Conservation (phyloP, 2,329 filamentous ascomycete species). For the Emydomyces testavorans region DNA sequence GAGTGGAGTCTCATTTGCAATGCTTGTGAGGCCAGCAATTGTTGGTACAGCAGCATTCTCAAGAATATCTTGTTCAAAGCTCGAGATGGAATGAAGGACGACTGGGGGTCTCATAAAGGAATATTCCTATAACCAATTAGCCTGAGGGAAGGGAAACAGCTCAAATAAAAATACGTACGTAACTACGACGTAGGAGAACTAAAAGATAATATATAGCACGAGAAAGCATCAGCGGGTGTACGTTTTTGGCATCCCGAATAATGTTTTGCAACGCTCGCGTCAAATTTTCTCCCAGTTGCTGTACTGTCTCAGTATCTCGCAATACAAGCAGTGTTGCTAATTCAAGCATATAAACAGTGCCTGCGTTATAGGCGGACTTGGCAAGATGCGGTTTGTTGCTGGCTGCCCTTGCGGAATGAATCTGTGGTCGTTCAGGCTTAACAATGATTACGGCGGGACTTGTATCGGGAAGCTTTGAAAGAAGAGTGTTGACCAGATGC, state of each 20-base stretch:
- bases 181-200: slow-evolving; percentile 67
- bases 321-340: slow-evolving; percentile 73
- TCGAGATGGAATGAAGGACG: slow-evolving; percentile 80
- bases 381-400: slow-evolving; percentile 46
- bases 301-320: slow-evolving; percentile 60
- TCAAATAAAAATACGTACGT: slow-evolving; percentile 46
- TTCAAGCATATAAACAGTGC: slow-evolving; percentile 81
- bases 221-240: slow-evolving; percentile 74
- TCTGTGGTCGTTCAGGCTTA: slow-evolving; percentile 66
- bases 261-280: slow-evolving; percentile 70
- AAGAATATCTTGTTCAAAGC: slow-evolving; percentile 65
- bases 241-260: slow-evolving; percentile 63
- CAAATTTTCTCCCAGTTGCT: slow-evolving; percentile 63
- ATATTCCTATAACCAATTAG: slow-evolving; percentile 51
- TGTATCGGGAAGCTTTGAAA: slow-evolving; percentile 75
- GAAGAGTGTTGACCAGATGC: slow-evolving; percentile 57
- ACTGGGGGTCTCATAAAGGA: slow-evolving; percentile 88
- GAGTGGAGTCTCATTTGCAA: slow-evolving; percentile 63
- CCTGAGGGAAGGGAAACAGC: not conserved
- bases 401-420: slow-evolving; percentile 47
- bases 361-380: slow-evolving; percentile 66
- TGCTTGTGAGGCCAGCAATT: slow-evolving; percentile 63
- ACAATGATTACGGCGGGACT: slow-evolving; percentile 74
- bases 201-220: slow-evolving; percentile 80
- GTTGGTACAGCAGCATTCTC: slow-evolving; percentile 65